phyloP scores from a whole-genome alignment of 768 basidiomycete species.

The Trichaptum fuscoviolaceum region DNA sequence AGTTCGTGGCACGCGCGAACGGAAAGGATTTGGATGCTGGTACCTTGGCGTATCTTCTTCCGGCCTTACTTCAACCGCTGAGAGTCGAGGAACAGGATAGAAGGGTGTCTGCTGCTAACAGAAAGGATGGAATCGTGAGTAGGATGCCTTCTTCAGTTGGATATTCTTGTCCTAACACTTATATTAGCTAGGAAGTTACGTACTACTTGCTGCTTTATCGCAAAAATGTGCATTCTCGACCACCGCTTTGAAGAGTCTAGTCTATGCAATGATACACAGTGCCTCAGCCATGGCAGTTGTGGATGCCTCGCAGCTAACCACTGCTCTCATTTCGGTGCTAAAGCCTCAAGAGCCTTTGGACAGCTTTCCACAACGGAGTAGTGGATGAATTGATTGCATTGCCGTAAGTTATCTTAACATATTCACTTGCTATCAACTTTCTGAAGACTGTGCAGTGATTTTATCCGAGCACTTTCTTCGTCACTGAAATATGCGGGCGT shows the following conservation, averaged over 20 bases:
- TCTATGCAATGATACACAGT: slow-evolving; percentile 40
- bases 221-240: slow-evolving; percentile 56
- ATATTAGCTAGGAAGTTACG: slow-evolving; percentile 62
- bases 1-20: slow-evolving; percentile 56
- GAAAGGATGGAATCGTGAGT: slow-evolving; percentile 54
- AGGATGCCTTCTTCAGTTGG: neutral
- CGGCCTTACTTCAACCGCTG: slow-evolving; percentile 57
- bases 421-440: slow-evolving; percentile 1
- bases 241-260: slow-evolving; percentile 53
- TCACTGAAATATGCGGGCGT: slow-evolving; percentile 17
- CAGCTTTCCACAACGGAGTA: slow-evolving; percentile 32
- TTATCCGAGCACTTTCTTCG: slow-evolving; percentile 14
- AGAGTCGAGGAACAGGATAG: slow-evolving; percentile 18
- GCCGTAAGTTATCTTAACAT: slow-evolving; percentile 34
- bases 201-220: slow-evolving; percentile 66
- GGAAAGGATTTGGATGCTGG: slow-evolving; percentile 56
- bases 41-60: slow-evolving; percentile 56
- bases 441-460: slow-evolving; percentile 11
- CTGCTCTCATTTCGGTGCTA: slow-evolving; percentile 59
- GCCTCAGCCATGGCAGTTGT: slow-evolving; percentile 43
- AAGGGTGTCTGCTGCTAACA: slow-evolving; percentile 18
- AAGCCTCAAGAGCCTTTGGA: slow-evolving; percentile 55
- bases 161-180: slow-evolving; percentile 3
- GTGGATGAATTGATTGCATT: slow-evolving; percentile 37
- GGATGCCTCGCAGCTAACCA: slow-evolving; percentile 54